phyloP scores from a whole-genome alignment of 164 flowering plant species.

The Vitis cinerea region DNA sequence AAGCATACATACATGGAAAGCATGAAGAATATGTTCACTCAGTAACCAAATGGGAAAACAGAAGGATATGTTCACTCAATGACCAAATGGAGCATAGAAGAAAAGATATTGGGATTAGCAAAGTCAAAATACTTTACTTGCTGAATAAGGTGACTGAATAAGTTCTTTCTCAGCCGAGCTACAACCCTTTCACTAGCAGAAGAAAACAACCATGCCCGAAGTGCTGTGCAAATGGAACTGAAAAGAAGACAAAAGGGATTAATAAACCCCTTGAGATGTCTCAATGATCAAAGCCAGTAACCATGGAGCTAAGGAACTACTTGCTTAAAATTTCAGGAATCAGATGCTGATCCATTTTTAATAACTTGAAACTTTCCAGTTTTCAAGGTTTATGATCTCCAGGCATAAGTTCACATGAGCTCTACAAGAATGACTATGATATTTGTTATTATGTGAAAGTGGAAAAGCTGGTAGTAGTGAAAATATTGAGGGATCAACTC shows the following conservation, averaged over 20 bases:
- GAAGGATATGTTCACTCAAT: not conserved
- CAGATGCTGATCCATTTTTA: not conserved
- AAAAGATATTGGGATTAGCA: not conserved
- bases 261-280: not conserved
- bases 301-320: not conserved
- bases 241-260: constrained; percentile 10
- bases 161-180: constrained; percentile 76
- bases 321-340: not conserved
- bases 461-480: not conserved
- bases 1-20: no score
- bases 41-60: not conserved
- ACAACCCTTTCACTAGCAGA: constrained; percentile 98
- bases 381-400: not conserved
- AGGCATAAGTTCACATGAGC: not conserved
- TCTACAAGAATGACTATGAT: not conserved
- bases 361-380: not conserved
- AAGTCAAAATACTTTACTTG: constrained; percentile 46
- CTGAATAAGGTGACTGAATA: constrained; percentile 76
- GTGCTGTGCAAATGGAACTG: constrained; percentile 79
- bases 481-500: not conserved
- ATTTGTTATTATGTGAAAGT: not conserved
- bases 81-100: not conserved
- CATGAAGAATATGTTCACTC: not conserved
- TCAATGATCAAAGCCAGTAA: not conserved
- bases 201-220: constrained; percentile 91